Evolutionary conservation across 2,329 filamentous ascomycete species (phyloP).

Genomic region (Scleromitrula shiraiana): DNA sequence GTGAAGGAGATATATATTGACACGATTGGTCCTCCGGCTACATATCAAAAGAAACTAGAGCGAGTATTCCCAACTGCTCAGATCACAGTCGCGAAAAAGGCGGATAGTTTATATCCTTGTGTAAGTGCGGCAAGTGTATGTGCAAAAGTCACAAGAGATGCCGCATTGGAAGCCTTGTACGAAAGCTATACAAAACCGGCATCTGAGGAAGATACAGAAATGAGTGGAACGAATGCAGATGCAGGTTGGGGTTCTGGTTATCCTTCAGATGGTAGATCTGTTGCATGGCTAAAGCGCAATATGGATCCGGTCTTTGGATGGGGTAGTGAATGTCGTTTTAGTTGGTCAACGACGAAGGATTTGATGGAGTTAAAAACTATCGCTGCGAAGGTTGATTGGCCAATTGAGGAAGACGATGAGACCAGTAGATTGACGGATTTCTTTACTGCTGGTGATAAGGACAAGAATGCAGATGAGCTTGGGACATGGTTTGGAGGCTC

Average conservation of each 20-base stretch:
- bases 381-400: slow-evolving; percentile 76
- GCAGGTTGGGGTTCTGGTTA: slow-evolving; percentile 83
- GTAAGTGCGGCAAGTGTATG: slow-evolving; percentile 91
- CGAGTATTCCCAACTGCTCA: slow-evolving; percentile 70
- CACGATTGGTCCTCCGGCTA: slow-evolving; percentile 75
- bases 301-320: slow-evolving; percentile 95
- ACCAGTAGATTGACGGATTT: slow-evolving; percentile 69
- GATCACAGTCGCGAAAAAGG: slow-evolving; percentile 80
- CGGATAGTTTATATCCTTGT: slow-evolving; percentile 84
- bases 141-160: slow-evolving; percentile 92
- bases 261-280: slow-evolving; percentile 76
- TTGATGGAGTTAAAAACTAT: slow-evolving; percentile 61
- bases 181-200: slow-evolving; percentile 29
- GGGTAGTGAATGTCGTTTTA: slow-evolving; percentile 88
- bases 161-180: slow-evolving; percentile 75
- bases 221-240: slow-evolving; percentile 18
- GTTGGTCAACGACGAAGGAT: slow-evolving; percentile 92
- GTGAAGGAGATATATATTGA: slow-evolving; percentile 89
- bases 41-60: slow-evolving; percentile 80
- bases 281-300: slow-evolving; percentile 71
- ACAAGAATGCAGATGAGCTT: slow-evolving; percentile 47
- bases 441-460: slow-evolving; percentile 38
- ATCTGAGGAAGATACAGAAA: slow-evolving; percentile 21
- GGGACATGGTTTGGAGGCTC: slow-evolving; percentile 68
- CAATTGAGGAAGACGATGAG: slow-evolving; percentile 61